Evolutionary conservation across 2,329 filamentous ascomycete genomes (phyloP), one percentile per base, ranked within the genome.

Genomic region (Conoideocrella luteorostrata): DNA sequence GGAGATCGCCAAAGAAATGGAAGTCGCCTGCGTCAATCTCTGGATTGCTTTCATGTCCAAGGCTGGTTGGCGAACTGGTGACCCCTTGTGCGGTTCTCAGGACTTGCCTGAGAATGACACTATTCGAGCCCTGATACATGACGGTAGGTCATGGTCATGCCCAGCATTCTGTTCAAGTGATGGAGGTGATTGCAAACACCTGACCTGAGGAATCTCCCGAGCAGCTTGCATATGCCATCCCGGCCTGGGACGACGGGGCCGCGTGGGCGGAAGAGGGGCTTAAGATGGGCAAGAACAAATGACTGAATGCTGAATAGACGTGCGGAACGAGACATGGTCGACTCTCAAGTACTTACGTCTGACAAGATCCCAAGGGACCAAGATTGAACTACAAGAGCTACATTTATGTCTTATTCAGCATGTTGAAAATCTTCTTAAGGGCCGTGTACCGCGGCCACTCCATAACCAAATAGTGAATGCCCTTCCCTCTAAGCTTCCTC

Each of bases 201-300:
- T 40, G 38, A 22, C 38, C 38, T 24, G 38, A 40, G 7, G 20
- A 40, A 28, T 13, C 15, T 7, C 38, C 38, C 22, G 38, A 40
- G 24, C 21, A 40, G 38, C 38, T 40, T 24, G 20, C 38, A 40
- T 40, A 40, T 28, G 38, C 28, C n/a, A 40, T 28, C 20, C 38
- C 38, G 22, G 38, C 38, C 11, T 40, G 38, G 38, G 38, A 40
- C 24, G 38, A 40, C n/a, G 24, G 18, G 5, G 21, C 21, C 13
- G 38, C 38, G 24, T 40, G 38, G 38, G 38, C 38, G 22, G 24
- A 40, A 48, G 44, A 29, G 46, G 52, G 4, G 54, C 38, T 40
- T 9, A 26, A 40, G 13, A 40, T 40, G 22, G 38, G 38, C 38
- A 40, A 35, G 32, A 20, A 35, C 32, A 9, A 28, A 28, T 28